A percentile compares a stretch with the other conserved stretches of the same genome.
These are phyloP conservation scores for Plenodomus tracheiphilus DNA, from an alignment of 2,329 filamentous ascomycete genomes.

Conservation along the genomic window DNA sequence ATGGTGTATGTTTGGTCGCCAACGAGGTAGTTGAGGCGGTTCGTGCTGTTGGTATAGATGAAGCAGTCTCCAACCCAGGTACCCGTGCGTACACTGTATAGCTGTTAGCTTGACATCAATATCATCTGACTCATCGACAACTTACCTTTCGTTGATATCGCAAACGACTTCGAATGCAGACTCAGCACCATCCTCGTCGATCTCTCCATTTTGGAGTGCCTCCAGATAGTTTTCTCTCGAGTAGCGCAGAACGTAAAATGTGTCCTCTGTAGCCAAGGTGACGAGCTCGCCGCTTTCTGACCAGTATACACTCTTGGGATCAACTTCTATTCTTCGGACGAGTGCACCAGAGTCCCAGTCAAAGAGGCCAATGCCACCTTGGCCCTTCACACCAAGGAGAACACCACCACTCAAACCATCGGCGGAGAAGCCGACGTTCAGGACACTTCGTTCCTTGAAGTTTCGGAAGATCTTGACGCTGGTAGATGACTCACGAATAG, in stretches of 20 bases:
- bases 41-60: conserved; percentile 96
- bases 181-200: conserved; percentile 91
- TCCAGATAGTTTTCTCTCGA: conserved; percentile 86
- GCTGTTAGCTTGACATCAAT: conserved; percentile 12
- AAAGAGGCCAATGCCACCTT: conserved; percentile 93
- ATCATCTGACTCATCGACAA: conserved; percentile 14
- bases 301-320: conserved; percentile 82
- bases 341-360: conserved; percentile 92
- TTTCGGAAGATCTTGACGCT: conserved; percentile 98
- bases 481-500: conserved; percentile 90
- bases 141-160: conserved; percentile 85
- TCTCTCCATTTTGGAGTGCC: conserved; percentile 77
- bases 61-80: conserved; percentile 99
- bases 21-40: conserved; percentile 95
- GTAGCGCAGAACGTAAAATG: conserved; percentile 91
- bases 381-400: conserved; percentile 89
- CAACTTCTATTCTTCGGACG: conserved; percentile 86
- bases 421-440: conserved; percentile 94
- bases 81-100: conserved; percentile 77
- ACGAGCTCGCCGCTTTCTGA: conserved; percentile 95
- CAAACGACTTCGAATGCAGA: conserved; percentile 95
- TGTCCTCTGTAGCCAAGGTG: conserved; percentile 89
- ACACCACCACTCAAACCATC: conserved; percentile 89
- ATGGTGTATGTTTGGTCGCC: conserved; percentile 98
- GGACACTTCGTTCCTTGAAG: conserved; percentile 90